Conservation (phyloP, 2,329 filamentous ascomycete genomes). For the Mycosphaerella arachidis region DNA sequence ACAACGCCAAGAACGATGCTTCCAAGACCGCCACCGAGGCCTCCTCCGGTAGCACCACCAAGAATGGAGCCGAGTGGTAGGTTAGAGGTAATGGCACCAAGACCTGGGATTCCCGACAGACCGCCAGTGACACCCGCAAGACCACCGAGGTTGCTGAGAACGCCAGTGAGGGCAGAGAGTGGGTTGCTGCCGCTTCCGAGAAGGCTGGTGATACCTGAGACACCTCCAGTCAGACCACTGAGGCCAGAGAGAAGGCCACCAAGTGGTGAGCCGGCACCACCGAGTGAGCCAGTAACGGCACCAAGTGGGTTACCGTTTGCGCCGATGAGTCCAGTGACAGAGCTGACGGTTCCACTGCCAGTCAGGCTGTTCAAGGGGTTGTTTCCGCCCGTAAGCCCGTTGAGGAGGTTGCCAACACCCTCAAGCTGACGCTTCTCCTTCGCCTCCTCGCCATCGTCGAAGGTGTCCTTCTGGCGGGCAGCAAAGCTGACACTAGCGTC, state of each 20-base stretch:
- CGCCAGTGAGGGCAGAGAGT: conserved; percentile 5
- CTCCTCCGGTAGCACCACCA: neutral
- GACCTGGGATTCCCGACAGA: neutral
- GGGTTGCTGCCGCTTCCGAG: conserved; percentile 2
- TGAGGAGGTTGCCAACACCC: neutral
- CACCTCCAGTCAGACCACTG: neutral
- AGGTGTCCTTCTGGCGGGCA: neutral
- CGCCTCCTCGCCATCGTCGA: neutral
- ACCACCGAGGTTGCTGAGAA: conserved; percentile 5
- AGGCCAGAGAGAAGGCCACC: neutral
- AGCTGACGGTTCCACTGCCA: neutral
- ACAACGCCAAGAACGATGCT: neutral
- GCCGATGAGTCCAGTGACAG: conserved; percentile 5
- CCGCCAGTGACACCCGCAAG: neutral
- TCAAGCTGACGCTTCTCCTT: conserved; percentile 3
- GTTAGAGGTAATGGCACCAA: neutral
- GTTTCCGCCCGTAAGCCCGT: neutral
- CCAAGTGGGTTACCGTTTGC: conserved; percentile 4
- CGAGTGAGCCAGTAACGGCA: conserved; percentile 1
- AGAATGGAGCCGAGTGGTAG: neutral
- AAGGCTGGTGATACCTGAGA: neutral
- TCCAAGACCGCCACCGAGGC: conserved; percentile 1
- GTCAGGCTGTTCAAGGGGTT: neutral
- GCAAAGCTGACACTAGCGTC: neutral
- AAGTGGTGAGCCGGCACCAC: conserved; percentile 5